Base-by-base conservation (phyloP, 805 yeast species). In the Cyberlindnera japonica region DNA sequence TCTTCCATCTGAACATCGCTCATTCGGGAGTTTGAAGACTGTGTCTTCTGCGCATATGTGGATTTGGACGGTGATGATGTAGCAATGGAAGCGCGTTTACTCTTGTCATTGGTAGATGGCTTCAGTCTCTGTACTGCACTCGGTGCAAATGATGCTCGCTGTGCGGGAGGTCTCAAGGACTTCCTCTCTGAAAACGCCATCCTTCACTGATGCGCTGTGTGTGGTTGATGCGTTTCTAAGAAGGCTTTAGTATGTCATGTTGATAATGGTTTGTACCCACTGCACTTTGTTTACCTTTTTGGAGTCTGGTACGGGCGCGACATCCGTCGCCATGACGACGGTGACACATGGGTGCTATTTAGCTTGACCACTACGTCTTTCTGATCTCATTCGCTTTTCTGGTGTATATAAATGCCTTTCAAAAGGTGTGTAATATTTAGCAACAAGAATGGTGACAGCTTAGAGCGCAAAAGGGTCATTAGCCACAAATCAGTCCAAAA, bases 11-110 rank as follows among this genome's bases (percentile, higher is more conserved):
- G 39, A 6, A 14, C 21, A 16, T 42, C 45, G 25, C 45, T 48
- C 5, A 40, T 36, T 22, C 49, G 43, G 4, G 49, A 43, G 37
- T 43, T 53, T 4, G 58, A 45, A 1, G 49, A 40, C 28, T 52
- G 54, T 4, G 57, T 51, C 27, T 48, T 51, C 35, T 54, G 54
- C 3, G 50, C 50, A 20, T 47, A 50, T 5, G 54, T 37, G 12
- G 49, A 42, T 26, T 43, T 48, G 6, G 49, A 36, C 10, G 55
- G 51, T 3, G 54, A 43, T n/a, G 50, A 43, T 7, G 50, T 44
- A 1, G 50, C 49, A 15, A 37, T 47, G 23, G 51, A 47, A 3
- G 48, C 47, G 10, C 49, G 28, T 15, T 39, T 16, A 33, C 42
- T 35, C 40, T 48, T 48, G 34, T 43, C 46, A 14, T 37, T 40